Base-by-base conservation (phyloP, 305 asterid species). In the Nicotiana rustica region DNA sequence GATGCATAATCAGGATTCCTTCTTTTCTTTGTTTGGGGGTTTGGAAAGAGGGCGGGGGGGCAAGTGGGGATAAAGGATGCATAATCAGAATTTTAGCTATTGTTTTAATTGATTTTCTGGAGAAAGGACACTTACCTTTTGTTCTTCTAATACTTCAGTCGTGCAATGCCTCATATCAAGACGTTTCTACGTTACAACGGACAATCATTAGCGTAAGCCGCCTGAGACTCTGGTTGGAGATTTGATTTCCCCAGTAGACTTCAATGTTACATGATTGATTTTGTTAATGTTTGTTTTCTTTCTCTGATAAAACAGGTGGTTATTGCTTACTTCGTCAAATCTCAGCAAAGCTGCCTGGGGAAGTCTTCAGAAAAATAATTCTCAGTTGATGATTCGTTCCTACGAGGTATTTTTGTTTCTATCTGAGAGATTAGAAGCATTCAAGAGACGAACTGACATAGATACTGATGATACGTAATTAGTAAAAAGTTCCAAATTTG, bases 331-430 rank as follows among this genome's bases (percentile, higher is more conserved):
- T 73, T 96, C 99, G 41, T 36, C 99, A 59, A 96, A 96, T 91
- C 98, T 96, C 89, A 96, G 99, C 93, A 96, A 96, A 90, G 99
- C 99, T 86, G 99, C 99, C n/a, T 96, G 99, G 98, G 99, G 99
- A 66, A 90, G 94, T 85, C 97, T 96, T 82, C 99, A 96, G 88
- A 96, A 96, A 84, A 93, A 92, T 88, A 94, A 92, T 87, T 94
- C 98, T 82, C 98, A 96, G 88, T 85, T 96, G 87, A 96, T 96
- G 99, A 94, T 96, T 84, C 98, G 98, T 81, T 96, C 98, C 0
- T 94, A 96, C n/a, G 99, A 96, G 98, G 99, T 94, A 87, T 31
- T 75, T 80, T 10, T 59, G 56, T 85, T 44, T 83, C 41, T 44
- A 76, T 25, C 6, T 29, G 8, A 12, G 29, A 68, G 73, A n/a